Base-by-base conservation (phyloP, 2,329 filamentous ascomycete genomes). In the Setomelanomma holmii region DNA sequence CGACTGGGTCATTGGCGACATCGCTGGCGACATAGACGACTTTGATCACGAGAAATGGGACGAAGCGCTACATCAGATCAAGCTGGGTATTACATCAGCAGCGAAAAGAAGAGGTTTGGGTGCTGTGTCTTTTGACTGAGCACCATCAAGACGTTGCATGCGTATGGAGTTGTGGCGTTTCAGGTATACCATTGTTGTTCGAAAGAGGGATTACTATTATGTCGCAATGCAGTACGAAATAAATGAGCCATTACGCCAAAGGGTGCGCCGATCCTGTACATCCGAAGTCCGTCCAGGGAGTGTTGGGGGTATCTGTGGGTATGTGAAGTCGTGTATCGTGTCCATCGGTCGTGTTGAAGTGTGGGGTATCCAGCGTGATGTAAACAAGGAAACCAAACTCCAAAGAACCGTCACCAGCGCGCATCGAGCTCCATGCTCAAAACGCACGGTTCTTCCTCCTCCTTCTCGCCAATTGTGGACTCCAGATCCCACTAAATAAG, bases 401-500 rank as follows among this genome's bases (percentile, higher is more conserved):
- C 27, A 30, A 30, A 30, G 3, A 3, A 30, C 10, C 10, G 5
- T 6, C 27, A 30, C n/a, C n/a, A n/a, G n/a, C n/a, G n/a, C n/a
- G n/a, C 5, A 2, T 30, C 27, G 5, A 3, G 14, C 10, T 6
- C 27, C 27, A 30, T 2, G 10, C 5, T 6, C 14, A 30, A 36
- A 36, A 36, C 11, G 34, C 16, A 7, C 34, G 34, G 11, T 16
- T 16, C 34, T 40, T 61, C 56, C 68, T 57, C 50, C 71, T 59
- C 74, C 76, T 72, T 63, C 67, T 72, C 35, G 85, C 85, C 48
- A 84, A 62, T 51, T 79, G 77, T 14, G 81, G 79, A 53, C 76
- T 86, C 85, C 85, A 88, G 17, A 85, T 77, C 0, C 85, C 85
- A 14, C 82, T 77, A 64, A 88, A 88, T 23, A 88, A 58, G 68